phyloP scores from a whole-genome alignment of 805 yeast genomes.

The Saitoella complicata region DNA sequence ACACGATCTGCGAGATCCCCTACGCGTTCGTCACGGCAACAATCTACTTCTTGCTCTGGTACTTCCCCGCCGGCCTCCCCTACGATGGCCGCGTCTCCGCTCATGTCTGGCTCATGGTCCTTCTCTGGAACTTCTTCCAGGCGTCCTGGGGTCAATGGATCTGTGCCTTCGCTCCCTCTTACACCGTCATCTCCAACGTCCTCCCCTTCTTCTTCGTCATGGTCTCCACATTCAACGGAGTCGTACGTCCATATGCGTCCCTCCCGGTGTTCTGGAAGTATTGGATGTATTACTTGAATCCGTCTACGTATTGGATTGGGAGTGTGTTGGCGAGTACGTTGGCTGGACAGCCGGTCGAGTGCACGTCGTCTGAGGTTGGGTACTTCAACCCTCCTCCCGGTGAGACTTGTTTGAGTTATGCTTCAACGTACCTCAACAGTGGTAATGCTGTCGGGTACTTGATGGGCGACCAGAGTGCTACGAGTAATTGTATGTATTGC shows the following conservation, averaged over 20 bases:
- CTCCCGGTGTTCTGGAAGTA: slow-evolving; percentile 56
- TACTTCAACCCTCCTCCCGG: slow-evolving; percentile 40
- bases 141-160: slow-evolving; percentile 28
- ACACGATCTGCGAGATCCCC: slow-evolving; percentile 43
- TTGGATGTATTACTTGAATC: slow-evolving; percentile 61
- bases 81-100: slow-evolving; percentile 38
- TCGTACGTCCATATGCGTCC: slow-evolving; percentile 36
- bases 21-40: slow-evolving; percentile 35
- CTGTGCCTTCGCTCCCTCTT: slow-evolving; percentile 24
- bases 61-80: slow-evolving; percentile 36
- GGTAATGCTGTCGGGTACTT: slow-evolving; percentile 32
- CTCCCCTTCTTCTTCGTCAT: slow-evolving; percentile 42
- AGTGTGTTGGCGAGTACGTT: slow-evolving; percentile 33
- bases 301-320: slow-evolving; percentile 50
- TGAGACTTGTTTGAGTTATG: slow-evolving; percentile 45
- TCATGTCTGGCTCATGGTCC: slow-evolving; percentile 43
- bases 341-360: slow-evolving; percentile 36
- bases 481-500: slow-evolving; percentile 48
- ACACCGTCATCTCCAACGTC: slow-evolving; percentile 34
- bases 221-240: slow-evolving; percentile 65
- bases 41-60: slow-evolving; percentile 49
- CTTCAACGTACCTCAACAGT: slow-evolving; percentile 32
- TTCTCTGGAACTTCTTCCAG: slow-evolving; percentile 57
- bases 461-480: slow-evolving; percentile 24
- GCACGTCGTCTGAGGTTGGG: slow-evolving; percentile 35